Conservation (phyloP, 495 filamentous ascomycete species). For the Tirmania nivea region DNA sequence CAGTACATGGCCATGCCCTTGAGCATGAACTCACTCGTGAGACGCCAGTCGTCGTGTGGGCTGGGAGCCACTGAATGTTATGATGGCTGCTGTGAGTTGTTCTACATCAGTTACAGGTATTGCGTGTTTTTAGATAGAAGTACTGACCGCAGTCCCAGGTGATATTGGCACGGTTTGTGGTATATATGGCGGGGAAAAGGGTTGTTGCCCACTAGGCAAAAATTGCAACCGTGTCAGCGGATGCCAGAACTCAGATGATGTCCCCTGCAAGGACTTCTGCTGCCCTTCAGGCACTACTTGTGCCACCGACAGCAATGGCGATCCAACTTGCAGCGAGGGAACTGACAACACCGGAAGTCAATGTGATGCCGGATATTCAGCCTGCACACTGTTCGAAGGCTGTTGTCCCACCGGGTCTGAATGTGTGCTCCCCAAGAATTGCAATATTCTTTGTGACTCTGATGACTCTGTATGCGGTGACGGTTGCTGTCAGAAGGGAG, state of each 20-base stretch:
- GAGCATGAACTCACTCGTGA: no score
- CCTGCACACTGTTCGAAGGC: not conserved
- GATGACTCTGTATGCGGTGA: not conserved
- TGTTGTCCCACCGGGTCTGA: not conserved
- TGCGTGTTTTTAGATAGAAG: no score
- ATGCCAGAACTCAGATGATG: not conserved
- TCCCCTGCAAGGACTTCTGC: conserved; percentile 1
- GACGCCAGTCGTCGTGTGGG: no score
- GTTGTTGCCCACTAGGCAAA: conserved; percentile 5
- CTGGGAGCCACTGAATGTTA: no score
- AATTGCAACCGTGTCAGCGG: conserved; percentile 1
- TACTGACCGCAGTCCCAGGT: not conserved
- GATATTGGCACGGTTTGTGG: conserved; percentile 4
- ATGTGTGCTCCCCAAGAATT: not conserved
- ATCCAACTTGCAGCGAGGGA: not conserved
- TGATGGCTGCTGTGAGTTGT: no score
- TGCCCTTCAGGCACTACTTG: conserved; percentile 1
- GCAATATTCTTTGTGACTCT: not conserved
- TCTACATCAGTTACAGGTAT: no score
- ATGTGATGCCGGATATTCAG: not conserved
- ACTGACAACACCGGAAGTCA: not conserved
- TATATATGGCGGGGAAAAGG: conserved; percentile 3
- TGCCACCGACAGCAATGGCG: not conserved
- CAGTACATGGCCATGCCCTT: no score
- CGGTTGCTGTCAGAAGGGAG: not conserved